Evolutionary conservation across 805 yeast species (phyloP).

Genomic region (Yarrowia porcina): DNA sequence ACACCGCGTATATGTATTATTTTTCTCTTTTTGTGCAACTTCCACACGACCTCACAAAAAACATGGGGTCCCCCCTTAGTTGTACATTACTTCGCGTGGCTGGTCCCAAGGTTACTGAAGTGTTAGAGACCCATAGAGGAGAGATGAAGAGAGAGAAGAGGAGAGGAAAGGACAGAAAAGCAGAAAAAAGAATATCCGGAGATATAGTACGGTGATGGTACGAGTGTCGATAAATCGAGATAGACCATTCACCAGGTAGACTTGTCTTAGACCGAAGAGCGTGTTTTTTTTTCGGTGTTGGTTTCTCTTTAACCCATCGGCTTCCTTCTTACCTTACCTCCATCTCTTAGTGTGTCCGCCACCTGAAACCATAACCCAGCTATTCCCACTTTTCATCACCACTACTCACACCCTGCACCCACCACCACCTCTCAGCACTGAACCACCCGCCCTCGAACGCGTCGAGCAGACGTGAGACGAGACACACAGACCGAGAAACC

Average conservation of each 20-base stretch:
- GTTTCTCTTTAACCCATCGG: not conserved
- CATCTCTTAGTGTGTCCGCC: not conserved
- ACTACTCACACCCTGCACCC: slow-evolving; percentile 1
- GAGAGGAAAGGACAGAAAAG: too few species aligned
- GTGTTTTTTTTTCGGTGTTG: too few species aligned
- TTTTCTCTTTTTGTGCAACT: not conserved
- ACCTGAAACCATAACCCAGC: slow-evolving; percentile 20
- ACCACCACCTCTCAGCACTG: not conserved
- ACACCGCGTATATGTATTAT: too few species aligned
- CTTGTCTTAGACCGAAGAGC: too few species aligned
- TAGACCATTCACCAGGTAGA: too few species aligned
- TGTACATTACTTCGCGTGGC: too few species aligned
- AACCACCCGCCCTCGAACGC: not conserved
- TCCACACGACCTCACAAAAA: not conserved
- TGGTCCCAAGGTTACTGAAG: slow-evolving; percentile 2
- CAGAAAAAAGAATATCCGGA: too few species aligned
- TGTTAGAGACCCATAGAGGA: too few species aligned
- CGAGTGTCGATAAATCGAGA: too few species aligned
- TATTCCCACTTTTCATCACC: slow-evolving; percentile 25
- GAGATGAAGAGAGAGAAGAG: too few species aligned
- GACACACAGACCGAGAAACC: too few species aligned
- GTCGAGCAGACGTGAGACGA: slow-evolving; percentile 2
- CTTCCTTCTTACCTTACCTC: not conserved
- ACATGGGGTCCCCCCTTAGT: too few species aligned
- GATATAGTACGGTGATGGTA: not conserved